Percentiles rank a stretch among this genome's conserved stretches.
phyloP scores from a whole-genome alignment of 2,329 filamentous ascomycete genomes.

The Byssoonygena ceratinophila region DNA sequence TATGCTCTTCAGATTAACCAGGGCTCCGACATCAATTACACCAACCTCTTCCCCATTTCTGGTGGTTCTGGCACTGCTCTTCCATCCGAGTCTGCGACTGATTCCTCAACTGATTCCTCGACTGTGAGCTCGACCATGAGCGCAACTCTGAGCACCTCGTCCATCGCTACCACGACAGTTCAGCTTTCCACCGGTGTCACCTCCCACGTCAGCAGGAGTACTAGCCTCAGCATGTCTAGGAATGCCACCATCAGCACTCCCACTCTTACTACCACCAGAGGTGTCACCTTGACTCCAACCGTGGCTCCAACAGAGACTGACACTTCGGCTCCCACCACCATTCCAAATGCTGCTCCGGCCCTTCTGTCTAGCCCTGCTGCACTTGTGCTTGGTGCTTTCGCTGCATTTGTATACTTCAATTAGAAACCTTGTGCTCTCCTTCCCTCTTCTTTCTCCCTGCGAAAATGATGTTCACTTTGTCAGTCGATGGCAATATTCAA shows the following conservation, averaged over 20 bases:
- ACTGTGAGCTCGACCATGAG: background rate
- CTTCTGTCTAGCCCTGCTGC: slow-evolving; percentile 24
- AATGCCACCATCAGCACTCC: slow-evolving; percentile 16
- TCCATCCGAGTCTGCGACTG: background rate
- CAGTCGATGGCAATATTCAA: background rate
- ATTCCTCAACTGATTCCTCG: background rate
- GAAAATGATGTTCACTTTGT: background rate
- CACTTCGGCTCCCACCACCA: slow-evolving; percentile 17
- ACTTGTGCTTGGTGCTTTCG: slow-evolving; percentile 26
- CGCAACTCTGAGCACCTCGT: background rate
- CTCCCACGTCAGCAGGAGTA: slow-evolving; percentile 18
- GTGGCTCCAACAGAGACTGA: slow-evolving; percentile 20
- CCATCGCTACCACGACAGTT: slow-evolving; percentile 4
- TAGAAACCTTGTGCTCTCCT: slow-evolving; percentile 7
- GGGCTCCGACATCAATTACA: slow-evolving; percentile 45
- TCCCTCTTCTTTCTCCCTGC: slow-evolving; percentile 7
- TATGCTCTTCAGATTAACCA: slow-evolving; percentile 53
- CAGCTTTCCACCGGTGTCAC: slow-evolving; percentile 12
- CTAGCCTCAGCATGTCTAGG: slow-evolving; percentile 1
- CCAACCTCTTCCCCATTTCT: slow-evolving; percentile 40
- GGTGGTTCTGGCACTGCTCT: slow-evolving; percentile 24
- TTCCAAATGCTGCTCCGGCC: slow-evolving; percentile 16
- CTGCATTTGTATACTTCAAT: slow-evolving; percentile 27
- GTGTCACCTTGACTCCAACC: slow-evolving; percentile 18
- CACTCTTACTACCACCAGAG: slow-evolving; percentile 15